These are phyloP conservation scores for Bidens hawaiensis DNA, from an alignment of 140 eudicot genomes.

Conservation along the genomic window DNA sequence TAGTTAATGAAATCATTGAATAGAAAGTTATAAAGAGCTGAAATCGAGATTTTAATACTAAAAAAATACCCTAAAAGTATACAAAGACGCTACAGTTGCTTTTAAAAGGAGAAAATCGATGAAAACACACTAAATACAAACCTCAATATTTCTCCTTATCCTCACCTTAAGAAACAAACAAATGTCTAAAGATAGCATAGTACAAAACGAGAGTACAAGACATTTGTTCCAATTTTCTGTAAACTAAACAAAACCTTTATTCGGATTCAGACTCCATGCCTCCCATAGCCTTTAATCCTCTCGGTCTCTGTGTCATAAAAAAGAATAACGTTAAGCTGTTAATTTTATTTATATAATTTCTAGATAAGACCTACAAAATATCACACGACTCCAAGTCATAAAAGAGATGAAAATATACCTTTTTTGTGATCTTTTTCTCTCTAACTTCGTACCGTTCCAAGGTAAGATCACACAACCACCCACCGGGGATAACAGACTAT, in stretches of 20 bases:
- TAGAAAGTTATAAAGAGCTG: too few species aligned
- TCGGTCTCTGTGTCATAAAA: slow-evolving; percentile 42
- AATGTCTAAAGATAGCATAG: neutral
- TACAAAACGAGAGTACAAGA: neutral
- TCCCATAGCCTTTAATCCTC: slow-evolving; percentile 93
- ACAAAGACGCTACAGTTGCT: slow-evolving; percentile 6
- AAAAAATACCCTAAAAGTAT: neutral
- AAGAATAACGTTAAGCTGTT: neutral
- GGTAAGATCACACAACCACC: slow-evolving; percentile 89
- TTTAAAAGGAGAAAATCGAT: neutral
- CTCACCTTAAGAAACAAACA: slow-evolving; percentile 4
- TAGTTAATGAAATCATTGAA: too few species aligned
- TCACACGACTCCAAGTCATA: neutral
- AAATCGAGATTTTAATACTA: too few species aligned
- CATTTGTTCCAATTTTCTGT: neutral
- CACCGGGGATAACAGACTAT: slow-evolving; percentile 80
- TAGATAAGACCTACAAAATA: neutral
- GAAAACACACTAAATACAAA: slow-evolving; percentile 4
- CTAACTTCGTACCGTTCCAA: slow-evolving; percentile 86
- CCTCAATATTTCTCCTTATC: slow-evolving; percentile 4
- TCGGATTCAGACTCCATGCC: slow-evolving; percentile 86
- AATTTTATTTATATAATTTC: neutral
- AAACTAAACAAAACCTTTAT: slow-evolving; percentile 21
- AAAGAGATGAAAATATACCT: slow-evolving; percentile 36
- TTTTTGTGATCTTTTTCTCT: slow-evolving; percentile 80